Percentiles rank a stretch among this genome's conserved stretches.
Conservation (phyloP, 805 yeast genomes). For the Cyberlindnera bimundalis region DNA sequence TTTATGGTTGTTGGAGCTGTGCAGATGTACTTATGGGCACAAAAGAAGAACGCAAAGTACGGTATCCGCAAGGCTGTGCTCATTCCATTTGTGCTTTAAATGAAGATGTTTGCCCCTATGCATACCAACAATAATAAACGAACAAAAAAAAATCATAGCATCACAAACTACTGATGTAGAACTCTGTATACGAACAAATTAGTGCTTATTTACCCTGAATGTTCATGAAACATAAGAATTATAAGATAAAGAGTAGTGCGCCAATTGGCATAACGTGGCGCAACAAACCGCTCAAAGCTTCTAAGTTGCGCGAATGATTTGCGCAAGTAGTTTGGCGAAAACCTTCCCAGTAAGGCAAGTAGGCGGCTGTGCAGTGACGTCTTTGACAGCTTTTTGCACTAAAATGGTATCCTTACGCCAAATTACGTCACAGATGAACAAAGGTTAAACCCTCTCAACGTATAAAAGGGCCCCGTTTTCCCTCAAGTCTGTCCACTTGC, state of each 20-base stretch:
- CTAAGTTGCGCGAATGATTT: no score
- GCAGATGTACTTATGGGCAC: slow-evolving; percentile 93
- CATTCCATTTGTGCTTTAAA: slow-evolving; percentile 66
- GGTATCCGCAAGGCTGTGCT: slow-evolving; percentile 71
- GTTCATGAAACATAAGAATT: no score
- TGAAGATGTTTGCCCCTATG: no score
- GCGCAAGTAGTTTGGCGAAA: not conserved
- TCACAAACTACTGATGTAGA: no score
- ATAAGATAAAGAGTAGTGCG: not conserved
- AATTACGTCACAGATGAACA: slow-evolving; percentile 5
- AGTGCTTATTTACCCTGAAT: no score
- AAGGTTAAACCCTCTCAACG: not conserved
- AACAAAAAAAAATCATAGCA: no score
- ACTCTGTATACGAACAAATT: no score
- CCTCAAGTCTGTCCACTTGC: no score
- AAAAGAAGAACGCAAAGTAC: slow-evolving; percentile 77
- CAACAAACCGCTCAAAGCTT: no score
- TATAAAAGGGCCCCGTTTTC: slow-evolving; percentile 2
- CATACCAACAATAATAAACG: no score
- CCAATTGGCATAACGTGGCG: not conserved
- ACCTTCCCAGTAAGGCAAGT: not conserved
- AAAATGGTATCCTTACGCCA: slow-evolving; percentile 2
- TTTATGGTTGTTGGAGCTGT: slow-evolving; percentile 67
- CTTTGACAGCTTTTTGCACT: not conserved
- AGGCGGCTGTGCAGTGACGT: not conserved